A percentile compares a stretch with the other conserved stretches of the same genome.
Conservation (phyloP, 108 stramenopile species). For the Skeletonema tropicum region DNA sequence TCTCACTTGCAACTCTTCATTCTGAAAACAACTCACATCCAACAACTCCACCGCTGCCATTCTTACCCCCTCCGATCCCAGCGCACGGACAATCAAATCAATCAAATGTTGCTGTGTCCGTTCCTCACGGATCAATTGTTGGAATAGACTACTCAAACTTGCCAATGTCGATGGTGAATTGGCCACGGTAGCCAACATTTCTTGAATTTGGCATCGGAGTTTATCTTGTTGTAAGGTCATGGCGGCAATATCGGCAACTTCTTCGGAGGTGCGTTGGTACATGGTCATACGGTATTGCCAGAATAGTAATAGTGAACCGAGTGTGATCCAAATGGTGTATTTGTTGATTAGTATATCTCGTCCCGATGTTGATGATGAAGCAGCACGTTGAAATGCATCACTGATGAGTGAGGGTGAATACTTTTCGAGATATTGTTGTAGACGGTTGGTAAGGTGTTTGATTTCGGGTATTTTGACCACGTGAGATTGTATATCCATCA, state of each 20-base stretch:
- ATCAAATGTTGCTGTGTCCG: slow-evolving; percentile 46
- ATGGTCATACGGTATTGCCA: slow-evolving; percentile 40
- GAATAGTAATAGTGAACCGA: slow-evolving; percentile 19
- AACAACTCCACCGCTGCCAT: slow-evolving; percentile 37
- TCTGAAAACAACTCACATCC: slow-evolving; percentile 38
- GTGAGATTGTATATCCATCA: slow-evolving; percentile 40
- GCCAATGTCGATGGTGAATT: slow-evolving; percentile 43
- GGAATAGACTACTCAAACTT: slow-evolving; percentile 30
- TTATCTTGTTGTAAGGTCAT: slow-evolving; percentile 46
- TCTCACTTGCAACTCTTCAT: slow-evolving; percentile 35
- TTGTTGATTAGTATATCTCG: slow-evolving; percentile 30
- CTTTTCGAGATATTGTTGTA: slow-evolving; percentile 17
- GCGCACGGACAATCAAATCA: slow-evolving; percentile 40
- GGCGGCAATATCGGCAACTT: slow-evolving; percentile 49
- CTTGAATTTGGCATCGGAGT: slow-evolving; percentile 41
- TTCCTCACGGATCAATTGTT: slow-evolving; percentile 42
- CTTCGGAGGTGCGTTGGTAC: slow-evolving; percentile 49
- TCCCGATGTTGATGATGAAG: neutral
- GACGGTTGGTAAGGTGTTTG: slow-evolving; percentile 17
- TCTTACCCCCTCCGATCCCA: slow-evolving; percentile 43
- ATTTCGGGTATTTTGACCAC: slow-evolving; percentile 44
- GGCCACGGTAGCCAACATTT: slow-evolving; percentile 47
- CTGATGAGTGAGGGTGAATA: neutral
- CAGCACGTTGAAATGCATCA: slow-evolving; percentile 4
- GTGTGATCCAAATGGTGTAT: slow-evolving; percentile 32